These are phyloP conservation scores for Truncatella angustata DNA, from an alignment of 2,329 filamentous ascomycete genomes.

Conservation along the genomic window DNA sequence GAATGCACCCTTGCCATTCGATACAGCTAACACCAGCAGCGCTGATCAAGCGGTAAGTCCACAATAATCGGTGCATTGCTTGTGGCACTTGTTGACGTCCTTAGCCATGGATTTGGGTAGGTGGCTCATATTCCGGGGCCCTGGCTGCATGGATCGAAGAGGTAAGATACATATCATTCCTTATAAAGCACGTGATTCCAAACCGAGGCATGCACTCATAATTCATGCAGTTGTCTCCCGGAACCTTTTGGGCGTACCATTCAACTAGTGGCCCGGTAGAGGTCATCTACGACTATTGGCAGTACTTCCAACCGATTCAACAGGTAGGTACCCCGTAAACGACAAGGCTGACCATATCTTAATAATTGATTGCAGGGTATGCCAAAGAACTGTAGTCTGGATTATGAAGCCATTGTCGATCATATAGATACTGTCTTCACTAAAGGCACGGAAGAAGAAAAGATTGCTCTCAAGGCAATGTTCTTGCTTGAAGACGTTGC, in stretches of 20 bases:
- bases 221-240: constrained; percentile 37
- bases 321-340: constrained; percentile 26
- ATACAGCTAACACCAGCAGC: constrained; percentile 43
- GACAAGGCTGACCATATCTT: too few relatives aligned
- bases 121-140: constrained; percentile 57
- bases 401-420: constrained; percentile 49
- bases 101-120: constrained; percentile 54
- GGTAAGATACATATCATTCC: background rate
- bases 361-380: too few relatives aligned
- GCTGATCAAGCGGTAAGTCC: constrained; percentile 41
- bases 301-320: constrained; percentile 55
- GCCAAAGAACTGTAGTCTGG: constrained; percentile 56
- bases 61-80: background rate
- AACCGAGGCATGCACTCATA: background rate
- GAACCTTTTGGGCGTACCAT: constrained; percentile 61
- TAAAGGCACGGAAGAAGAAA: constrained; percentile 40
- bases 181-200: background rate
- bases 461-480: constrained; percentile 43
- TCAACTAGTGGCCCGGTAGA: constrained; percentile 55
- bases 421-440: constrained; percentile 50
- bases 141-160: constrained; percentile 55
- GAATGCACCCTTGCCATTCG: constrained; percentile 52
- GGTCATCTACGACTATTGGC: constrained; percentile 55
- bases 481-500: constrained; percentile 49
- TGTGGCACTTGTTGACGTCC: background rate